Percentiles rank a stretch among this genome's conserved stretches.
phyloP scores from a whole-genome alignment of 2,329 filamentous ascomycete species.

The Elsinoe ampelina region DNA sequence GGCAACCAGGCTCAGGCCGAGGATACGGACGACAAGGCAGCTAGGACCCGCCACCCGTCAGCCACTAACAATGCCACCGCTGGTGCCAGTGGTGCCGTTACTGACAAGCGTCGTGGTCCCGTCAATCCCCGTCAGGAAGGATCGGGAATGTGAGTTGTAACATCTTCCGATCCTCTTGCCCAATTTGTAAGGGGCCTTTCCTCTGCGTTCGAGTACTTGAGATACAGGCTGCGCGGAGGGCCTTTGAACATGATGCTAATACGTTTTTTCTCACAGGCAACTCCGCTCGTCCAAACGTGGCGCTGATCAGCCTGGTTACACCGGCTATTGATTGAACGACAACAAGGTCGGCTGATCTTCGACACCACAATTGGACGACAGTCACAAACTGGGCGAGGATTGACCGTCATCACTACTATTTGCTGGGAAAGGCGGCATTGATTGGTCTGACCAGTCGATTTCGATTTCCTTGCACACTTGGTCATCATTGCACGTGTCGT shows the following conservation, averaged over 20 bases:
- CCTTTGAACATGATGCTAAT: slow-evolving; percentile 41
- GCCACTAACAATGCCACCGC: slow-evolving; percentile 57
- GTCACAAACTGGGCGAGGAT: slow-evolving; percentile 8
- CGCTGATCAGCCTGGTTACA: slow-evolving; percentile 39
- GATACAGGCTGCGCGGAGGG: slow-evolving; percentile 64
- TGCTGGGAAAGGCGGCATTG: slow-evolving; percentile 37
- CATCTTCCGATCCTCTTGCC: slow-evolving; percentile 51
- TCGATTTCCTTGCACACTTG: slow-evolving; percentile 18
- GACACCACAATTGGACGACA: slow-evolving; percentile 5
- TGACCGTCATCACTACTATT: slow-evolving; percentile 22
- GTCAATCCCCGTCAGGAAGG: slow-evolving; percentile 75
- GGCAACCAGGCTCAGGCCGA: slow-evolving; percentile 54
- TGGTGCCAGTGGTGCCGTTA: slow-evolving; percentile 50
- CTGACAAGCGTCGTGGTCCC: slow-evolving; percentile 60
- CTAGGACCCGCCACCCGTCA: slow-evolving; percentile 45
- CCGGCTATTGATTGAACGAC: slow-evolving; percentile 35
- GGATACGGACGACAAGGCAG: slow-evolving; percentile 68
- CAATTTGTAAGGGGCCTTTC: slow-evolving; percentile 75
- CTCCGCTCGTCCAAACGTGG: slow-evolving; percentile 44
- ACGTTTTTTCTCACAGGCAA: slow-evolving; percentile 36
- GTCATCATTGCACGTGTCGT: slow-evolving; percentile 19
- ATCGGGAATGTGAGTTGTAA: slow-evolving; percentile 91
- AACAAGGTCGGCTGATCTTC: neutral
- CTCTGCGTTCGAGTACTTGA: slow-evolving; percentile 72
- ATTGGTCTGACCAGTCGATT: slow-evolving; percentile 30